A percentile compares a stretch with the other conserved stretches of the same genome.
Evolutionary conservation across 495 filamentous ascomycete genomes (phyloP).

Genomic region (Penicillium verhagenii): DNA sequence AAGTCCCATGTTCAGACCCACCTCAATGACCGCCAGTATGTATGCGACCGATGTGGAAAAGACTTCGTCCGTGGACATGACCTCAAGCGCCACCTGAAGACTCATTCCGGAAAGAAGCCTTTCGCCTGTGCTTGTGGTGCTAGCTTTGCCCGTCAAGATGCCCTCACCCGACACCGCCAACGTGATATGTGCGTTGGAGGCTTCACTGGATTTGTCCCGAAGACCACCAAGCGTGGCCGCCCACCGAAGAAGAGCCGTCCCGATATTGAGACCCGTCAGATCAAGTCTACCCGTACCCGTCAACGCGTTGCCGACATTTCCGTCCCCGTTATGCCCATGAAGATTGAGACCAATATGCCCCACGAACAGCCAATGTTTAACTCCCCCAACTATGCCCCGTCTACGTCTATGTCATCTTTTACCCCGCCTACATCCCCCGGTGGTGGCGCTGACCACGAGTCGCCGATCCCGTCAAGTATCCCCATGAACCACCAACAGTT

Average conservation of each 20-base stretch:
- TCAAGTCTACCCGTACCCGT: conserved; percentile 57
- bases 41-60: conserved; percentile 84
- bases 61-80: conserved; percentile 97
- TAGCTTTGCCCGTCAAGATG: conserved; percentile 90
- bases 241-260: conserved; percentile 61
- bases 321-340: conserved; percentile 31
- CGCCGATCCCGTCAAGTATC: conserved; percentile 45
- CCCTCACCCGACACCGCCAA: conserved; percentile 89
- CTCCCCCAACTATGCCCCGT: conserved; percentile 42
- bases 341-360: background rate
- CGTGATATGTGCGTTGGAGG: conserved; percentile 92
- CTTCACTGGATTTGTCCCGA: conserved; percentile 77
- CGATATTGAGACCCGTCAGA: conserved; percentile 63
- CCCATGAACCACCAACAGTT: conserved; percentile 40
- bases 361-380: conserved; percentile 40
- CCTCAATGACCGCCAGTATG: conserved; percentile 89
- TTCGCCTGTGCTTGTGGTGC: conserved; percentile 89
- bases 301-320: conserved; percentile 44
- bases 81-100: conserved; percentile 94
- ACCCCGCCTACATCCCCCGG: conserved; percentile 52
- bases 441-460: conserved; percentile 42
- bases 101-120: conserved; percentile 90
- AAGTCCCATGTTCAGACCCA: conserved; percentile 97
- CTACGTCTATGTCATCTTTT: conserved; percentile 41
- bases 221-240: conserved; percentile 63